Evolutionary conservation across 306 rosid genomes (phyloP).

Genomic region (Psophocarpus tetragonolobus): DNA sequence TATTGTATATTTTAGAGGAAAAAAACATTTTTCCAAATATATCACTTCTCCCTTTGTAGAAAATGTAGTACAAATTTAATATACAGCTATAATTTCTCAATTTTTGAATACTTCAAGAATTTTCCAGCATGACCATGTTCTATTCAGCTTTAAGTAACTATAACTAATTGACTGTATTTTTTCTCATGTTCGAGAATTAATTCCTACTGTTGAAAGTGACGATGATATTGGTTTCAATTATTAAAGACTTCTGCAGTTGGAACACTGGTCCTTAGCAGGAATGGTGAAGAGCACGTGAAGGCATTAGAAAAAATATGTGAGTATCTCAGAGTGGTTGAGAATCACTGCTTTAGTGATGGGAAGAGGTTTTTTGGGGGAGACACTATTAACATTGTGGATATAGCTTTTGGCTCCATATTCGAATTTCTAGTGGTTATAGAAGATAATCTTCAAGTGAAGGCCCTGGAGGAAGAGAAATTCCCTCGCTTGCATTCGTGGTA

Average conservation of each 20-base stretch:
- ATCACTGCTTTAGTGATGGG: constrained; percentile 9
- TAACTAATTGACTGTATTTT: neutral
- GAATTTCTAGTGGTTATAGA: neutral
- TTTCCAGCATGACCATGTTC: neutral
- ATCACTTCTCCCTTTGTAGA: too few species aligned
- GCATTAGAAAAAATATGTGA: constrained; percentile 10
- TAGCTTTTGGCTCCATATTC: constrained; percentile 25
- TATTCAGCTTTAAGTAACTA: neutral
- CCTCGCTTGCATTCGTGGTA: constrained; percentile 52
- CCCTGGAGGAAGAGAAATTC: constrained; percentile 30
- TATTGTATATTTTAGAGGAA: too few species aligned
- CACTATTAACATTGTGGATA: constrained; percentile 37
- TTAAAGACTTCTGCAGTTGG: neutral
- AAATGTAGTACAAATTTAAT: neutral
- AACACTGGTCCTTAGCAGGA: neutral
- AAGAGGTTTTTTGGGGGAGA: constrained; percentile 42
- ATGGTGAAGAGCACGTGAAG: constrained; percentile 24
- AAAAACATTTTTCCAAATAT: too few species aligned
- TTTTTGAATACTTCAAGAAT: neutral
- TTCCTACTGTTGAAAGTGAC: neutral
- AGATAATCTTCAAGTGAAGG: constrained; percentile 7
- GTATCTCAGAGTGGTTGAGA: constrained; percentile 24
- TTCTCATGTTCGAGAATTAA: neutral
- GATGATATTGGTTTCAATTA: neutral
- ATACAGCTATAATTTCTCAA: neutral